Base-by-base conservation (phyloP, 2,329 filamentous ascomycete species). In the Gaeumannomyces sp. region DNA sequence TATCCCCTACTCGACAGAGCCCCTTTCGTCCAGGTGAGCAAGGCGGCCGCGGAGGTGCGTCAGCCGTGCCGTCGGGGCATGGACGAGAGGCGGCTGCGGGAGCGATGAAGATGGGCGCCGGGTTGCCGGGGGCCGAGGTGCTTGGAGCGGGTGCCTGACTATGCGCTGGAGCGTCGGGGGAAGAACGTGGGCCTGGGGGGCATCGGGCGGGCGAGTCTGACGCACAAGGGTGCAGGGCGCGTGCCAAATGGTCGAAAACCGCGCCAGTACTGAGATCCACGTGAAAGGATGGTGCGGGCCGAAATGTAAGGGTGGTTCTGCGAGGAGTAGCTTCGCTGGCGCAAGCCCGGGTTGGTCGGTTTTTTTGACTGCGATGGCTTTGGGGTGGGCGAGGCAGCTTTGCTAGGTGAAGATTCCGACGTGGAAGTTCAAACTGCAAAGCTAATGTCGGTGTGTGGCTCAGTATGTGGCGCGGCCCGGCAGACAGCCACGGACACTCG, bases 1-100 rank as follows among this genome's bases (percentile, higher is more conserved):
- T 64, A 64, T 64, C 64, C 63, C 60, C 64, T 61, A 64, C 64
- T 61, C 50, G 64, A 64, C 62, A 64, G 64, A 61, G 60, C 59
- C 64, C 64, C 59, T 61, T 61, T 53, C 45, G 22, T 53, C 59
- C 64, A 33, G 58, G 27, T 61, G 35, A 60, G 50, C 33, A 59
- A 62, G 50, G 27, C 35, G 33, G 33, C 56, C 22, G 33, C n/a
- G 33, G 62, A 60, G 57, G 33, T 64, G 28, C 62, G 53, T 45
- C 59, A 64, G 14, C 33, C n/a, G 16, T 31, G 62, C 57, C 62
- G 58, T 25, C 56, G 29, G 27, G 57, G 56, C 62, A 64, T 64
- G 57, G 35, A 64, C 57, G 57, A 50, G 50, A 22, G 62, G 35
- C 62, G 38, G 62, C 62, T 59, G 33, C 22, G 45, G 25, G 45